Evolutionary conservation across 1,284 basidiomycete species (phyloP).

Genomic region (Pyrrhoderma lamaoense): DNA sequence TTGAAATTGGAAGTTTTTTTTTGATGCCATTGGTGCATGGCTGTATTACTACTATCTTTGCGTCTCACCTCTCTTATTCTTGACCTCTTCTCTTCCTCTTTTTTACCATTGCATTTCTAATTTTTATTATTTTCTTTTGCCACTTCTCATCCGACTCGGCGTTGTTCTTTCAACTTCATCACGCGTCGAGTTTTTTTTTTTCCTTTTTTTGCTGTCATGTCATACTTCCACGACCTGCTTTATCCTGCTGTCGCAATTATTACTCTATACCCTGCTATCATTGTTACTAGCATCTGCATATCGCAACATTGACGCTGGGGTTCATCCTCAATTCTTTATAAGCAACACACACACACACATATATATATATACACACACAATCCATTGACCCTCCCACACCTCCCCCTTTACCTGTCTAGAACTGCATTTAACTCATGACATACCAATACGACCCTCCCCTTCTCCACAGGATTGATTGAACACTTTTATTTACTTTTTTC

Average conservation of each 20-base stretch:
- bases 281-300: slow-evolving; percentile 12
- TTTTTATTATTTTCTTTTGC: neutral
- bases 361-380: too few species aligned
- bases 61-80: neutral
- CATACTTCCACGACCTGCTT: neutral
- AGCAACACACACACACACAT: too few species aligned
- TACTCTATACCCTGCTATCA: slow-evolving; percentile 13
- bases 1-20: slow-evolving; percentile 11
- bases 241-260: neutral
- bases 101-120: neutral
- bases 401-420: too few species aligned
- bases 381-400: too few species aligned
- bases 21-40: slow-evolving; percentile 4
- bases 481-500: too few species aligned
- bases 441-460: too few species aligned
- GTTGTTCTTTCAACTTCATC: too few species aligned
- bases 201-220: slow-evolving; percentile 11
- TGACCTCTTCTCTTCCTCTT: neutral
- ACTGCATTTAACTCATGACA: too few species aligned
- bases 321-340: slow-evolving; percentile 4
- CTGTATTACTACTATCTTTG: slow-evolving; percentile 4
- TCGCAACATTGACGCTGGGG: slow-evolving; percentile 14
- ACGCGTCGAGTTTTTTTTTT: neutral
- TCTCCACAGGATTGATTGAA: too few species aligned
- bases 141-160: neutral